Evolutionary conservation across 257 asterid genomes (phyloP), one percentile per base, ranked within the genome.

Genomic region (Solanum lignicaule): DNA sequence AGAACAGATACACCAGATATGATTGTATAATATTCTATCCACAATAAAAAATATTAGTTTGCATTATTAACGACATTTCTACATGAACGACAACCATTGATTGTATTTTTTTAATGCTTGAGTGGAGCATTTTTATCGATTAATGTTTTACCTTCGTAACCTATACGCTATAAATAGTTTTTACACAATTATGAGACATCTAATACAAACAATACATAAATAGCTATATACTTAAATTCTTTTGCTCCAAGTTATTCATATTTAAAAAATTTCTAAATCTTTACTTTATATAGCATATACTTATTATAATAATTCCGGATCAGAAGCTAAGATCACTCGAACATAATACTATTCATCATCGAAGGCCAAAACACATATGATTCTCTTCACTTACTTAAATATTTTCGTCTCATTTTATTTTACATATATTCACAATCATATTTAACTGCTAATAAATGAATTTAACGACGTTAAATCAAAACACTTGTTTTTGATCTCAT

Each of bases 181-280:
- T 46, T 46, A 46, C 55, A 13, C 55, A 46, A 46, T 46, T 52
- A 18, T 52, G n/a, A 52, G n/a, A 52, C 23, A 52, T 52, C 62
- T 52, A 52, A 6, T 18, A 52, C 62, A 52, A 18, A 18, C 62
- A 18, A 52, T 18, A 52, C 10, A 52, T 52, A 52, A 52, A 52
- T 52, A 52, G n/a, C 25, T 3, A 58, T 58, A 20, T 58, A 58
- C 66, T 58, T 18, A 58, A 6, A 58, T 58, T 20, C 12, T 52
- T 52, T 16, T 52, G 62, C 23, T 48, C 58, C 58, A 15, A 48
- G 62, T 52, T 18, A 52, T 1, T 52, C 62, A 16, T 18, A 52
- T 16, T 52, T 52, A 2, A 52, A 16, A 6, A 0, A 0, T 0
- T 16, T 52, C 62, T 20, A 2, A 18, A 0, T 52, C 62, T 52